These are phyloP conservation scores for Sambucus nigra DNA, from an alignment of 129 eudicot genomes.

Conservation along the genomic window DNA sequence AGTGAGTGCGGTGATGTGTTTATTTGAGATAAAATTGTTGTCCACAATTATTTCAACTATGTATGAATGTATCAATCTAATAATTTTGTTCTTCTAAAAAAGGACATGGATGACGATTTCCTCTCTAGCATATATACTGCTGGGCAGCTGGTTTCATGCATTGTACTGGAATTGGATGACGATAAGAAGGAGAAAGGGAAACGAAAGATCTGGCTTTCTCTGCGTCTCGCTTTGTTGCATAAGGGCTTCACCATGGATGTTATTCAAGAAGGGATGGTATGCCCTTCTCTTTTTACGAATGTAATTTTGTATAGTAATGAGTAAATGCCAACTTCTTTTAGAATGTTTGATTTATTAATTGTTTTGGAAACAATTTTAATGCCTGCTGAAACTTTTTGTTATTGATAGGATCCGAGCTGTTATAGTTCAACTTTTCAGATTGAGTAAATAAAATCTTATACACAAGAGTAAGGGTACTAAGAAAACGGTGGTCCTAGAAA, in stretches of 20 bases:
- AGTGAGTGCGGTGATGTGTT: slow-evolving; percentile 24
- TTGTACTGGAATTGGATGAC: slow-evolving; percentile 65
- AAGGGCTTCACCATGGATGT: slow-evolving; percentile 57
- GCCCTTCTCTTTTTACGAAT: slow-evolving; percentile 16
- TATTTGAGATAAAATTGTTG: not conserved
- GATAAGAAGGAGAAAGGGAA: slow-evolving; percentile 75
- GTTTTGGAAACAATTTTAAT: no score
- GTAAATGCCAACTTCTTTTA: no score
- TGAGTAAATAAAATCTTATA: no score
- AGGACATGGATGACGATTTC: slow-evolving; percentile 41
- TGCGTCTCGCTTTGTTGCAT: slow-evolving; percentile 68
- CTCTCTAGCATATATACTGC: slow-evolving; percentile 56
- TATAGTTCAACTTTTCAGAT: no score
- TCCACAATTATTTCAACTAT: not conserved
- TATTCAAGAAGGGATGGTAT: slow-evolving; percentile 96
- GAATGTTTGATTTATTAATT: no score
- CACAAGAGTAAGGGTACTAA: no score
- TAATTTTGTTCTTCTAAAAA: slow-evolving; percentile 6
- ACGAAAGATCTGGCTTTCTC: slow-evolving; percentile 76
- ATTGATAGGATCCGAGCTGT: no score
- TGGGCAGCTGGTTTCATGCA: slow-evolving; percentile 92
- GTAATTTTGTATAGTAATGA: not conserved
- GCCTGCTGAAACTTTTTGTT: no score
- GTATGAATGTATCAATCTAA: not conserved
- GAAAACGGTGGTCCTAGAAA: no score